Evolutionary conservation across 2,329 filamentous ascomycete genomes (phyloP), one percentile per base, ranked within the genome.

Genomic region (Colletotrichum sansevieriae): DNA sequence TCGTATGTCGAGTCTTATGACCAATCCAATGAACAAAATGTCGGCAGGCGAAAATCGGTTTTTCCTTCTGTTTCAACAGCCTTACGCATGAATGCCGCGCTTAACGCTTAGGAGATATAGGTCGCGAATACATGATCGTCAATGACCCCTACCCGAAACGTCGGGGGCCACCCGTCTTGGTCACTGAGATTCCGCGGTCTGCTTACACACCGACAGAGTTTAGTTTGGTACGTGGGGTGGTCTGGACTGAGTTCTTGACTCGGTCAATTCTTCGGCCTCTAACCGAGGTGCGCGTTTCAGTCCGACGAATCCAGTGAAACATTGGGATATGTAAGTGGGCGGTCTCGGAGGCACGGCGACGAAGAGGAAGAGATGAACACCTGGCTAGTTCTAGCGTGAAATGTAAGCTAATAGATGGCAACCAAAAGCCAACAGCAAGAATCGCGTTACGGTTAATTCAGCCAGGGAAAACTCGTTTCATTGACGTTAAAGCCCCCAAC

Each of bases 181-280:
- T 25, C 35, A 13, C 20, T 29, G 18, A 33, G 22, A 39, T 41
- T 63, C 43, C 43, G 15, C 11, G 44, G 43, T 12, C 35, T 20
- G 43, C 35, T 33, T 22, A 33, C 47, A 29, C 35, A 39, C 51
- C 60, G 25, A 46, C 9, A 10, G 22, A 64, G 35, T 41, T 37
- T 58, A 51, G 52, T 44, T 49, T 51, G 22, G 20, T 41, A 5
- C 39, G 9, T 6, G 18, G 29, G 43, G 33, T 18, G 52, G 52
- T 41, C 61, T 57, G 49, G 61, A 49, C 43, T n/a, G 11, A 2
- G 6, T 51, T 35, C 10, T 51, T 35, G 61, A 64, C 51, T 64
- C 61, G 57, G 52, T 51, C 29, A 63, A 9, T 7, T 9, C 29
- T 11, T 39, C 52, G 18, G 35, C 35, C 35, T 39, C n/a, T 13